Evolutionary conservation across 495 filamentous ascomycete genomes (phyloP).

Genomic region (Gamarada debralockiae): DNA sequence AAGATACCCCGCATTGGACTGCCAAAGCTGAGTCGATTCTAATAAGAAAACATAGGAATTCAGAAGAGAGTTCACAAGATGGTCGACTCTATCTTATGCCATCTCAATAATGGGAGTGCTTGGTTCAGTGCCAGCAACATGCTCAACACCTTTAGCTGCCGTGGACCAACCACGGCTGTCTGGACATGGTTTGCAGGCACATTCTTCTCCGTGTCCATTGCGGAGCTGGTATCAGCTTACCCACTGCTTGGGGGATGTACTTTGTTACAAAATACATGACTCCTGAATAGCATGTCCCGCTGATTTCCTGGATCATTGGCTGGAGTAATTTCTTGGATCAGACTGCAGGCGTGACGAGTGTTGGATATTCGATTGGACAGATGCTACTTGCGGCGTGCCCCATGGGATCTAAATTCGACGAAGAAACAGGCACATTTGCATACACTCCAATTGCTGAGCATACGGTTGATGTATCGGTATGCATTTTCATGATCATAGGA

Average conservation of each 20-base stretch:
- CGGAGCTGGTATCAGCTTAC: conserved; percentile 60
- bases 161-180: no score
- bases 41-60: conserved; percentile 53
- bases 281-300: conserved; percentile 49
- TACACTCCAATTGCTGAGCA: conserved; percentile 36
- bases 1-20: no score
- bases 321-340: conserved; percentile 63
- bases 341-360: conserved; percentile 53
- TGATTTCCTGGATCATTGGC: conserved; percentile 58
- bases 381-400: conserved; percentile 54
- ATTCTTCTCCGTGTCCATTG: conserved; percentile 39
- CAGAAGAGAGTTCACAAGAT: conserved; percentile 64
- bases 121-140: conserved; percentile 67
- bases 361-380: conserved; percentile 54
- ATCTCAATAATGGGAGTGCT: conserved; percentile 69
- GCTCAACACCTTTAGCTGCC: conserved; percentile 42
- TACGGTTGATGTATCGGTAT: background rate
- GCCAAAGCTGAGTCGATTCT: no score
- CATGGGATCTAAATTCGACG: conserved; percentile 51
- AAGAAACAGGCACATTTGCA: conserved; percentile 30
- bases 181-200: conserved; percentile 72
- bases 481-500: conserved; percentile 52
- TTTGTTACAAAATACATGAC: conserved; percentile 61
- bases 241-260: conserved; percentile 62
- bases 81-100: conserved; percentile 71